These are phyloP conservation scores for Fallopia convolvulus DNA, from an alignment of 148 eudicot genomes.

Conservation along the genomic window DNA sequence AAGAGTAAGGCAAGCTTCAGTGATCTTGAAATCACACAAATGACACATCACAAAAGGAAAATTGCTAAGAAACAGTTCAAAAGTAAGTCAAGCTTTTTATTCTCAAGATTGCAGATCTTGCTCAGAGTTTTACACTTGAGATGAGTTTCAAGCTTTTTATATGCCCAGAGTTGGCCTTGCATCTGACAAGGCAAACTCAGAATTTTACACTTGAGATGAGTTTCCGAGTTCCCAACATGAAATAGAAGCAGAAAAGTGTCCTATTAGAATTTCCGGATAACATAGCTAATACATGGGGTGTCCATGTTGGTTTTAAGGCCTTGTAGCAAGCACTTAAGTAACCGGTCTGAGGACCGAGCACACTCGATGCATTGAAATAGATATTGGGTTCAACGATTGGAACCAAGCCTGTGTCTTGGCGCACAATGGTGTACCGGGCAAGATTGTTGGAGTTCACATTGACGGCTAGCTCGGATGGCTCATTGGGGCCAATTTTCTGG, in stretches of 20 bases:
- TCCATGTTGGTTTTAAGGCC: conserved; percentile 91
- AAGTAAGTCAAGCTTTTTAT: no score
- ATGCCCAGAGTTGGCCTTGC: conserved; percentile 85
- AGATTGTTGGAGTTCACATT: conserved; percentile 70
- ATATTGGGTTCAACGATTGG: conserved; percentile 92
- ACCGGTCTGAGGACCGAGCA: conserved; percentile 76
- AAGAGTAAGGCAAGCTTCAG: no score
- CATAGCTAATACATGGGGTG: conserved; percentile 41
- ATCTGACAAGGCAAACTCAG: conserved; percentile 55
- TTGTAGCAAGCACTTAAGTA: conserved; percentile 74
- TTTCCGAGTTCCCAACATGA: no score
- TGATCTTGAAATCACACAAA: no score
- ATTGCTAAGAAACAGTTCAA: no score
- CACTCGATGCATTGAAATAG: conserved; percentile 57
- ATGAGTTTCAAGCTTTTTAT: no score
- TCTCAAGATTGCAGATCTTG: no score
- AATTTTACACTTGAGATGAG: no score
- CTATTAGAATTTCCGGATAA: no score
- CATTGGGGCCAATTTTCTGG: conserved; percentile 60
- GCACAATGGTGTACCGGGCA: conserved; percentile 78
- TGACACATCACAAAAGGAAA: no score
- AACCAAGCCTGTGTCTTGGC: conserved; percentile 75
- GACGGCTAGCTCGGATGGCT: conserved; percentile 76
- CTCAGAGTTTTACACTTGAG: no score
- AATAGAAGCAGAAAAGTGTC: no score